Conservation (phyloP, 345 rosid species). For the Turritis glabra region DNA sequence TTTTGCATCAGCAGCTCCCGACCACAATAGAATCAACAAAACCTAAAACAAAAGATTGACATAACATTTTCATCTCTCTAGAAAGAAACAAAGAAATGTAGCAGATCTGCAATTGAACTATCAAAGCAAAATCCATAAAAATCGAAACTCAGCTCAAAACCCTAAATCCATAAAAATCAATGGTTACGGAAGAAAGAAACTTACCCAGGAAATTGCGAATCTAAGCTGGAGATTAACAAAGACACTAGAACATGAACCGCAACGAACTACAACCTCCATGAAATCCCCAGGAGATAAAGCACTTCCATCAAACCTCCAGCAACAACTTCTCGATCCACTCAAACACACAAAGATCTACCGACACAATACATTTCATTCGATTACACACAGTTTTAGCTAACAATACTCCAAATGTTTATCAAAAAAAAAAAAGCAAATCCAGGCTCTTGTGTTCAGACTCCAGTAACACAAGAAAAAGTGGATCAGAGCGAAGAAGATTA, state of each 20-base stretch:
- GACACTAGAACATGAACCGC: conserved; percentile 38
- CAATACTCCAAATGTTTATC: neutral
- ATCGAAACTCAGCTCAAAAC: too few species aligned
- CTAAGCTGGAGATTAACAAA: conserved; percentile 50
- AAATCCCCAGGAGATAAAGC: conserved; percentile 42
- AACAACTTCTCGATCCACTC: conserved; percentile 42
- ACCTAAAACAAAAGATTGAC: conserved; percentile 49
- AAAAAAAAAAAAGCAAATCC: neutral
- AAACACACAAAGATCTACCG: too few species aligned
- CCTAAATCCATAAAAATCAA: conserved; percentile 33
- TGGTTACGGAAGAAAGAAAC: neutral
- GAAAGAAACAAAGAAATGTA: too few species aligned
- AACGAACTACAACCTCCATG: conserved; percentile 66
- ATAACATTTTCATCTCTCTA: too few species aligned
- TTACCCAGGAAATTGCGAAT: conserved; percentile 59
- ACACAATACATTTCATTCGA: conserved; percentile 50
- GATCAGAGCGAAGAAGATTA: conserved; percentile 20
- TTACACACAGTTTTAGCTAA: neutral
- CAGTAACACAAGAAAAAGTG: too few species aligned
- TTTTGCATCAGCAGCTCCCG: conserved; percentile 48
- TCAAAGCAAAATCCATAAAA: too few species aligned
- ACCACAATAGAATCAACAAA: conserved; percentile 56
- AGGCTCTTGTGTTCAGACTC: too few species aligned
- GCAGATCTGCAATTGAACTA: too few species aligned
- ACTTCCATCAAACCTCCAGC: conserved; percentile 63